Base-by-base conservation (phyloP, 1,284 basidiomycete genomes). In the Mycosarcoma maydis region DNA sequence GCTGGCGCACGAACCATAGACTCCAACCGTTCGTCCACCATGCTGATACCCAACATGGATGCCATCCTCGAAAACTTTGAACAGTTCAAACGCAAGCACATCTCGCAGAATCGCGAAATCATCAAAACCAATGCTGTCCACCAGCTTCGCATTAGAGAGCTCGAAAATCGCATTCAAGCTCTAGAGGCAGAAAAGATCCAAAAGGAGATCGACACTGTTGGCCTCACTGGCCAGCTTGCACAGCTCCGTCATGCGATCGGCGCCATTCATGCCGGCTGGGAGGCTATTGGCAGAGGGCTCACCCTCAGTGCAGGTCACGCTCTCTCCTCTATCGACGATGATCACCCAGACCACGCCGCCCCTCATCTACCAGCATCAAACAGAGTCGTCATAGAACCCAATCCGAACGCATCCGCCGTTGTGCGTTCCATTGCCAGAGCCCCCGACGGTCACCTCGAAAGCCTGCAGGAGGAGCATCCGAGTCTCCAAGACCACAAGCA, bases 61-160 rank as follows among this genome's bases (percentile, higher is more conserved):
- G 56, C 74, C 53, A 76, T 80, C 52, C 65, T 80, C 17, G 75
- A 75, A 8, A 72, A 80, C 48, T 77, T 80, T 52, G 76, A 80
- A 50, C 77, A 53, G 17, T 61, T 77, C 56, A 76, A 75, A 40
- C 76, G 78, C 17, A 80, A 80, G 56, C 78, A 80, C 50, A 77
- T 79, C 14, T 66, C 76, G 11, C 78, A 80, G 43, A 80, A 80
- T 40, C 60, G 78, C 29, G 77, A 80, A 34, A 73, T 80, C 54
- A 79, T 80, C 51, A 79, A 76, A 46, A 55, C 72, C 41, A 80
- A 80, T 29, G 69, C 78, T 16, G 33, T 72, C 0, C 53, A 64
- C 0, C 74, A 78, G 42, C 40, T 76, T 29, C 73, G 77, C 23
- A 73, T 77, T 26, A 70, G 77, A 17, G 78, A 80, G 45, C 60